Percentiles rank a stretch among this genome's conserved stretches.
phyloP scores from a whole-genome alignment of 306 rosid species.

The Morella rubra region DNA sequence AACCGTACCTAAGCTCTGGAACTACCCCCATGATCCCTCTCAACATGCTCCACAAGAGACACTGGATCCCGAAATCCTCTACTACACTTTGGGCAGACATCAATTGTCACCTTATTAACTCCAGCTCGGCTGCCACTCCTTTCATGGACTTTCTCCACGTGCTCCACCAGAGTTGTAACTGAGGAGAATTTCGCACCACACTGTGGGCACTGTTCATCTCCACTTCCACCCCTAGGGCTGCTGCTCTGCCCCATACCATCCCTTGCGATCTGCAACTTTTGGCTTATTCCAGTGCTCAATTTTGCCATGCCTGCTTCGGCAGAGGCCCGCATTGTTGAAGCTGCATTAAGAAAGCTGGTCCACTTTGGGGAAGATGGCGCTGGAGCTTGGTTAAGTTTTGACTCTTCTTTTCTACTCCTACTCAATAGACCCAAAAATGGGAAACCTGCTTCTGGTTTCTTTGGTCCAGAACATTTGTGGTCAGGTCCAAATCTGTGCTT shows the following conservation, averaged over 20 bases:
- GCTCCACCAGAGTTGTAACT: constrained; percentile 57
- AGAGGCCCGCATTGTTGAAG: constrained; percentile 72
- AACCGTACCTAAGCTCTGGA: constrained; percentile 39
- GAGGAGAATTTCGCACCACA: constrained; percentile 69
- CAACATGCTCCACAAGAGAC: constrained; percentile 74
- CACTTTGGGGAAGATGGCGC: constrained; percentile 53
- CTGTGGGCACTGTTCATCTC: constrained; percentile 61
- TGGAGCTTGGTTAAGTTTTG: constrained; percentile 40
- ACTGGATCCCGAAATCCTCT: constrained; percentile 70
- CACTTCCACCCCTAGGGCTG: constrained; percentile 37
- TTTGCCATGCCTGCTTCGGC: constrained; percentile 66
- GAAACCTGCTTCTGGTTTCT: constrained; percentile 56
- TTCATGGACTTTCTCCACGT: constrained; percentile 70
- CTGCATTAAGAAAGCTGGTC: constrained; percentile 60
- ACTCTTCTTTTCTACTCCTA: constrained; percentile 44
- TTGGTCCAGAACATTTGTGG: constrained; percentile 79
- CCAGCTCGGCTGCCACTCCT: constrained; percentile 37
- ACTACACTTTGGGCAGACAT: constrained; percentile 86
- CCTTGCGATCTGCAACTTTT: constrained; percentile 48
- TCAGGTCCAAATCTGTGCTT: constrained; percentile 82
- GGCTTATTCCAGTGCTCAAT: constrained; percentile 64
- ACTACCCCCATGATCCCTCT: constrained; percentile 78
- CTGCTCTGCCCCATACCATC: constrained; percentile 53
- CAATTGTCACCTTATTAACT: constrained; percentile 49
- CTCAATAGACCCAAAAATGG: constrained; percentile 57